Evolutionary conservation across 2,329 filamentous ascomycete genomes (phyloP), one percentile per base, ranked within the genome.

Genomic region (Ascocoryne sarcoides): DNA sequence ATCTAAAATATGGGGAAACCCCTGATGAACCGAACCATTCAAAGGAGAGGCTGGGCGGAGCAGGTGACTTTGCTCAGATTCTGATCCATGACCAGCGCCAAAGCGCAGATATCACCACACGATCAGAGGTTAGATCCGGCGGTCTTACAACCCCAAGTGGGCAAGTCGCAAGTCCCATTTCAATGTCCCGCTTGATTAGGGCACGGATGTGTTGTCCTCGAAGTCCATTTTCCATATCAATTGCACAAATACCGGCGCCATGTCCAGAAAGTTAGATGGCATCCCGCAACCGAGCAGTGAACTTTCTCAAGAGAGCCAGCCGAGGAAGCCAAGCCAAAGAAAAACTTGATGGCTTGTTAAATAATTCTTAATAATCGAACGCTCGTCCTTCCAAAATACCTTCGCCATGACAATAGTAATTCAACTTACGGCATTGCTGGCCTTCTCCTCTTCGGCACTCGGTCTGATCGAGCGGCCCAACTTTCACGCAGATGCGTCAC

Each of bases 401-500:
- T 26, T 26, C 23, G 23, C 23, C 7, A 35, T 35, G 32, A 18
- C 32, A n/a, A 2, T 9, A 12, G 18, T 35, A 35, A 18, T 9
- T 5, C 20, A 35, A 5, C 17, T 35, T 5, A 19, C 32, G 3
- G 32, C 19, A 12, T 35, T 35, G 9, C 17, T 35, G 4, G 32
- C 32, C n/a, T n/a, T 35, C 7, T 16, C n/a, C 10, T 35, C 32
- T 5, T 10, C 19, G 5, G 17, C n/a, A 12, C 17, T 35, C 4
- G 32, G 32, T n/a, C 10, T 19, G 7, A 19, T 19, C 20, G 16
- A 15, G 15, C 40, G 21, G 5, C 45, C 43, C 15, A 34, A 51
- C 20, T 49, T 45, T 26, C 42, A 46, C n/a, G 35, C 30, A 10
- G 44, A 49, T 15, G 32, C 40, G 7, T 14, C 9, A 15, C 21